phyloP scores from a whole-genome alignment of 2,329 filamentous ascomycete genomes.

The Celoporthe dispersa region DNA sequence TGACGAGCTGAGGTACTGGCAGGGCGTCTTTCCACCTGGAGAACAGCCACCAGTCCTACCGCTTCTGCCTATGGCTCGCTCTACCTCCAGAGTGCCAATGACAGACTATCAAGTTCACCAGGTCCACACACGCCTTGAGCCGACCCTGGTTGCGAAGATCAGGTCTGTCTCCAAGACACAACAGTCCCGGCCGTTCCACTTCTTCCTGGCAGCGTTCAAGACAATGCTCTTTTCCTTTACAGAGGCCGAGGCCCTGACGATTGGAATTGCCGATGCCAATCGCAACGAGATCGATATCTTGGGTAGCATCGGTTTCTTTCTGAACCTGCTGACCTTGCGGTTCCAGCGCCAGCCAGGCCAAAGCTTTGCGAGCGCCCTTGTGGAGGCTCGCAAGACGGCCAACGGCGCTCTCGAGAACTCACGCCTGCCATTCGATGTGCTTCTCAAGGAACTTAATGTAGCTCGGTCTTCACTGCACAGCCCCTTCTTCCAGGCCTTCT shows the following conservation, averaged over 20 bases:
- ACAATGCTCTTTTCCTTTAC: constrained; percentile 32
- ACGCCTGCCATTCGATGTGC: constrained; percentile 51
- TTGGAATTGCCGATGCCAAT: constrained; percentile 54
- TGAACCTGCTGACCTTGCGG: constrained; percentile 54
- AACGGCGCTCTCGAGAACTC: constrained; percentile 49
- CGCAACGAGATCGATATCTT: constrained; percentile 41
- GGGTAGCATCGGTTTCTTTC: constrained; percentile 48
- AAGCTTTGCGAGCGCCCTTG: constrained; percentile 40
- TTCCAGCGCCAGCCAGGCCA: constrained; percentile 37
- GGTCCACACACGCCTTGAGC: neutral
- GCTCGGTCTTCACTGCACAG: constrained; percentile 43
- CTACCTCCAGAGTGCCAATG: neutral
- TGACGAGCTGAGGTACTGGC: constrained; percentile 1
- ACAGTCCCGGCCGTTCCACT: constrained; percentile 44
- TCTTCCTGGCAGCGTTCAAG: constrained; percentile 49
- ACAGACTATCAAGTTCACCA: neutral
- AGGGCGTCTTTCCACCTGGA: neutral
- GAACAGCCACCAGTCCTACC: neutral
- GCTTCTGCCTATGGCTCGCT: neutral
- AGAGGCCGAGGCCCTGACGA: constrained; percentile 28
- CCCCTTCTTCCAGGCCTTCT: constrained; percentile 54
- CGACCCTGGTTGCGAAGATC: neutral
- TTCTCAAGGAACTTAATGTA: constrained; percentile 50
- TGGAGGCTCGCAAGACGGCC: constrained; percentile 31
- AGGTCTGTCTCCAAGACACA: neutral